These are phyloP conservation scores for Talaromyces thailandensis DNA, from an alignment of 495 filamentous ascomycete genomes.

Conservation along the genomic window DNA sequence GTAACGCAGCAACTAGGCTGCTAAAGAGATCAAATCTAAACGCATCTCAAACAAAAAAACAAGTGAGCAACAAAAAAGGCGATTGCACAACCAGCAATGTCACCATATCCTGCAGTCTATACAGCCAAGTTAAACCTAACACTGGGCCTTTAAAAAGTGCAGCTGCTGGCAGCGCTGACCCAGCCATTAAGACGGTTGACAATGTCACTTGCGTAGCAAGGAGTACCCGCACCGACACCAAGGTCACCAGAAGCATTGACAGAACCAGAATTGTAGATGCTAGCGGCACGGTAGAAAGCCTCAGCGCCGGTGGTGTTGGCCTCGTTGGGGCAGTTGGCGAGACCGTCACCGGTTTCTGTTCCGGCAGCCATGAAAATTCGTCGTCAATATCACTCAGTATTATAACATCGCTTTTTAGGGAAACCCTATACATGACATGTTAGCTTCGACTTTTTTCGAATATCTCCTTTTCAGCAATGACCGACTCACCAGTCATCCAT, in stretches of 20 bases:
- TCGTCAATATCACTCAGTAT: no score
- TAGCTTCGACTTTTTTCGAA: neutral
- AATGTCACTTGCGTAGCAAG: slow-evolving; percentile 39
- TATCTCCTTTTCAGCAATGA: neutral
- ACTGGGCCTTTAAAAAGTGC: neutral
- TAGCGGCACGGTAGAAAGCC: slow-evolving; percentile 26
- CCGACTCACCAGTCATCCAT: neutral
- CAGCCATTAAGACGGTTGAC: slow-evolving; percentile 39
- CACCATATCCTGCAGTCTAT: neutral
- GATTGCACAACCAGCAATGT: neutral
- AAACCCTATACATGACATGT: neutral
- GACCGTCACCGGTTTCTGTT: slow-evolving; percentile 31
- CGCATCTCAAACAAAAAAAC: neutral
- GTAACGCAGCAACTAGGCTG: neutral
- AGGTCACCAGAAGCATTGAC: slow-evolving; percentile 26
- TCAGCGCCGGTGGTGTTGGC: slow-evolving; percentile 17
- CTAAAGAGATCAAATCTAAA: neutral
- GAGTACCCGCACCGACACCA: slow-evolving; percentile 28
- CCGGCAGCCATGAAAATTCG: slow-evolving; percentile 16
- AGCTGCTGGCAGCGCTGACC: slow-evolving; percentile 11
- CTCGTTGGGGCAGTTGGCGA: slow-evolving; percentile 24
- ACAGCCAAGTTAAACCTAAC: neutral
- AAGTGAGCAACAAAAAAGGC: neutral
- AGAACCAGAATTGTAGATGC: slow-evolving; percentile 38
- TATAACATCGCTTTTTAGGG: no score